Conservation (phyloP, 108 stramenopile species). For the Seminavis robusta region DNA sequence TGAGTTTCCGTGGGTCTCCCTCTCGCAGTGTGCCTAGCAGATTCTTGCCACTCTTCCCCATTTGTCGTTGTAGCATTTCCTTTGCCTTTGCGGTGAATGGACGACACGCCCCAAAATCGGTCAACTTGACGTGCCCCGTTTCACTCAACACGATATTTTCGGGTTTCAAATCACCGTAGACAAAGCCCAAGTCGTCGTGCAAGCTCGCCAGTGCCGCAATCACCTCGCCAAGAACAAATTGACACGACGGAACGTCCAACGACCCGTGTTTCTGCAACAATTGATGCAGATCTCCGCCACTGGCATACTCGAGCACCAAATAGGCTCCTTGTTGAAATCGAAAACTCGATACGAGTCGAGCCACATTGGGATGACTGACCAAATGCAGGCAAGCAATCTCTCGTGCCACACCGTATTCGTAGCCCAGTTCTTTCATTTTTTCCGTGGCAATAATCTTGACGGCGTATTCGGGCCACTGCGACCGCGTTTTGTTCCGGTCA, state of each 20-base stretch:
- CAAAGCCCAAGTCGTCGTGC: constrained; percentile 82
- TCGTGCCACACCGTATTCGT: constrained; percentile 79
- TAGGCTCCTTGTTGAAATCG: constrained; percentile 90
- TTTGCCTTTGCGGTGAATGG: constrained; percentile 74
- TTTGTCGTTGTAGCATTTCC: constrained; percentile 13
- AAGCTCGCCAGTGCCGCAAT: constrained; percentile 87
- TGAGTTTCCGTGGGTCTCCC: constrained; percentile 86
- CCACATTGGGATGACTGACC: constrained; percentile 89
- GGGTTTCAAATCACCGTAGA: constrained; percentile 87
- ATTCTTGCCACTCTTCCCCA: constrained; percentile 42
- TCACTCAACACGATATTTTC: constrained; percentile 93
- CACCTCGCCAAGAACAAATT: constrained; percentile 89
- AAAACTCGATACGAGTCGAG: constrained; percentile 90
- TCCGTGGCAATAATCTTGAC: constrained; percentile 87
- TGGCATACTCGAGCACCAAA: constrained; percentile 94
- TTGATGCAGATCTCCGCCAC: constrained; percentile 89
- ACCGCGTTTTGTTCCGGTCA: constrained; percentile 61
- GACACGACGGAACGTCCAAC: constrained; percentile 80
- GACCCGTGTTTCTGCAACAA: constrained; percentile 81
- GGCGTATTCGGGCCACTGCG: constrained; percentile 94
- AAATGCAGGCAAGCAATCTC: constrained; percentile 88
- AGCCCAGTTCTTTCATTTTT: constrained; percentile 76
- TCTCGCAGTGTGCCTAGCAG: constrained; percentile 70
- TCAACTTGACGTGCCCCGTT: constrained; percentile 92
- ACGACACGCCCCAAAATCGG: constrained; percentile 96